Evolutionary conservation across 352 stramenopile species (phyloP).

Genomic region (Phytopythium vexans): DNA sequence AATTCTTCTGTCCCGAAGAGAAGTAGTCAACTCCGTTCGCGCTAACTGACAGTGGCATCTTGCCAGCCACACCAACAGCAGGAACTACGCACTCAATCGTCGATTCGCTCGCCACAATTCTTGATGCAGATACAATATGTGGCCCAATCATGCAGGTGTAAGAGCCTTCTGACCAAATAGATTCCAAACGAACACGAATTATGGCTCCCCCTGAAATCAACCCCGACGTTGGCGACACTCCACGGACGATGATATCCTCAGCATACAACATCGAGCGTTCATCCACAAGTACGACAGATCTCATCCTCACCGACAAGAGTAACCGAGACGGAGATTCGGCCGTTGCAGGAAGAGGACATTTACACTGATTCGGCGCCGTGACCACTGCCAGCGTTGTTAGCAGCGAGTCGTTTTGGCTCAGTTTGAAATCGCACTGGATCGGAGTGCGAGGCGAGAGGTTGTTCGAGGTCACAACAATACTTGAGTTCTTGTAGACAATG

Average conservation of each 20-base stretch:
- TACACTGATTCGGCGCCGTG: background rate
- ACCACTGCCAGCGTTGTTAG: slow-evolving; percentile 5
- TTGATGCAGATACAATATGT: background rate
- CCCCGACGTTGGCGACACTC: background rate
- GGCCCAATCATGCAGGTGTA: slow-evolving; percentile 32
- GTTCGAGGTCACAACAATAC: slow-evolving; percentile 17
- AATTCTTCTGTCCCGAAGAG: background rate
- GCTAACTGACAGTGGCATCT: slow-evolving; percentile 23
- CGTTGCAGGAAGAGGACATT: slow-evolving; percentile 14
- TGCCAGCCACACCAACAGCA: background rate
- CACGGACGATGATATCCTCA: background rate
- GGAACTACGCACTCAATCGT: slow-evolving; percentile 27
- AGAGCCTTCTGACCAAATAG: background rate
- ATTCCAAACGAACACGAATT: background rate
- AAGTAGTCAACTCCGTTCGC: slow-evolving; percentile 49
- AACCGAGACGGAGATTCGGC: slow-evolving; percentile 3
- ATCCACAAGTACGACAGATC: background rate
- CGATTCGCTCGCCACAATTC: slow-evolving; percentile 4
- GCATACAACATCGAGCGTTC: background rate
- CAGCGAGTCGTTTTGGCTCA: background rate
- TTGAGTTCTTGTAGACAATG: slow-evolving; percentile 27
- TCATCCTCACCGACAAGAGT: slow-evolving; percentile 12
- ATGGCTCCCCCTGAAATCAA: background rate
- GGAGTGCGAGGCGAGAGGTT: slow-evolving; percentile 9
- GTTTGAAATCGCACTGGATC: slow-evolving; percentile 25